phyloP scores from a whole-genome alignment of 1,284 basidiomycete genomes.

The Cryptococcus maquisensis region DNA sequence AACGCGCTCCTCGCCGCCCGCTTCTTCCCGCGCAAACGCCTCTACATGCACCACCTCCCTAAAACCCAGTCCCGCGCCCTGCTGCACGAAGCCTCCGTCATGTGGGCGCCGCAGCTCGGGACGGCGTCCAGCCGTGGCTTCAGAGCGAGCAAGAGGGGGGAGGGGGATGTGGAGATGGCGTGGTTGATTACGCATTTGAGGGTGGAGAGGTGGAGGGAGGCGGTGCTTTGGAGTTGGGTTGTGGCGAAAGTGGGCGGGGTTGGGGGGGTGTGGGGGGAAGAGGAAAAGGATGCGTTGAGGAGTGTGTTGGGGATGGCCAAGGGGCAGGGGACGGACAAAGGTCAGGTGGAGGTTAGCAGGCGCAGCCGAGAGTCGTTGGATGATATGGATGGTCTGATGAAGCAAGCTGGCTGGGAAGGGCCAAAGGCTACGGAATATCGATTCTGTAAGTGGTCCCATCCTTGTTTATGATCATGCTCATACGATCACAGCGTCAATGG shows the following conservation, averaged over 20 bases:
- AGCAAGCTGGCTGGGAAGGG: conserved; percentile 24
- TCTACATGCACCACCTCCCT: conserved; percentile 40
- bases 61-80: conserved; percentile 27
- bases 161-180: conserved; percentile 37
- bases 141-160: conserved; percentile 30
- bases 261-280: conserved; percentile 26
- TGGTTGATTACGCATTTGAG: conserved; percentile 34
- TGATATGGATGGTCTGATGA: conserved; percentile 18
- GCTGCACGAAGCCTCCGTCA: conserved; percentile 35
- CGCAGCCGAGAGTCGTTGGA: conserved; percentile 22
- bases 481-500: conserved; percentile 24
- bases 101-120: conserved; percentile 29
- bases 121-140: conserved; percentile 31
- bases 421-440: conserved; percentile 22
- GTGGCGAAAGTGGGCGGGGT: conserved; percentile 35
- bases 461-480: not conserved
- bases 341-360: conserved; percentile 3
- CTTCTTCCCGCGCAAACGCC: conserved; percentile 25
- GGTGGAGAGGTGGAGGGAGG: conserved; percentile 45
- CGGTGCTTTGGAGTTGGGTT: conserved; percentile 36
- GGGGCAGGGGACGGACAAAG: conserved; percentile 7
- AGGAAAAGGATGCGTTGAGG: conserved; percentile 24
- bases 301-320: conserved; percentile 16
- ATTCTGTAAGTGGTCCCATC: conserved; percentile 22
- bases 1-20: conserved; percentile 27